Conservation (phyloP, 306 rosid genomes). For the Pachyrhizus erosus region DNA sequence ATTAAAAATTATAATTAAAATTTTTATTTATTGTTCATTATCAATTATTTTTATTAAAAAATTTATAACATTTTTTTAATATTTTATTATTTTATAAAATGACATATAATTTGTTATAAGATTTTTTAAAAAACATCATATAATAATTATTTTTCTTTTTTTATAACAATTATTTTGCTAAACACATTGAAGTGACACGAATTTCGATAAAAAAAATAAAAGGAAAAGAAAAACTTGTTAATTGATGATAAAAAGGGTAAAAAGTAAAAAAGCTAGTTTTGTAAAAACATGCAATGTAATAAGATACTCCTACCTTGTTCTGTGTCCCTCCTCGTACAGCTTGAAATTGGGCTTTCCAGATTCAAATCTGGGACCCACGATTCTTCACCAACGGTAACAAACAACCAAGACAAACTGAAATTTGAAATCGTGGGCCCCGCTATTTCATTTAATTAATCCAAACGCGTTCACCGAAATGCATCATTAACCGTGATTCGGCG, state of each 20-base stretch:
- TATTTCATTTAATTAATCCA: neutral
- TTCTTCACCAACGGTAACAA: conserved; percentile 52
- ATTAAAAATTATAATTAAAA: no score
- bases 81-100: no score
- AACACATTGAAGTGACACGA: neutral
- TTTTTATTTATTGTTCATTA: no score
- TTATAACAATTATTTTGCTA: no score
- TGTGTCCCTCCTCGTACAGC: conserved; percentile 32
- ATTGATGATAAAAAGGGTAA: conserved; percentile 3
- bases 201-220: no score
- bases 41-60: no score
- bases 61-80: no score
- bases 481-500: conserved; percentile 31
- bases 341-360: conserved; percentile 38
- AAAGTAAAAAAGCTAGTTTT: neutral
- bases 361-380: conserved; percentile 47
- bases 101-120: no score
- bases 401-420: conserved; percentile 26
- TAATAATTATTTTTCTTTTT: no score
- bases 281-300: neutral
- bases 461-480: conserved; percentile 38
- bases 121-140: no score
- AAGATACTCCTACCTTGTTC: neutral
- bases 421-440: conserved; percentile 52
- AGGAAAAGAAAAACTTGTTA: neutral